Base-by-base conservation (phyloP, 441 rosid genomes). In the Brassica hybrid region DNA sequence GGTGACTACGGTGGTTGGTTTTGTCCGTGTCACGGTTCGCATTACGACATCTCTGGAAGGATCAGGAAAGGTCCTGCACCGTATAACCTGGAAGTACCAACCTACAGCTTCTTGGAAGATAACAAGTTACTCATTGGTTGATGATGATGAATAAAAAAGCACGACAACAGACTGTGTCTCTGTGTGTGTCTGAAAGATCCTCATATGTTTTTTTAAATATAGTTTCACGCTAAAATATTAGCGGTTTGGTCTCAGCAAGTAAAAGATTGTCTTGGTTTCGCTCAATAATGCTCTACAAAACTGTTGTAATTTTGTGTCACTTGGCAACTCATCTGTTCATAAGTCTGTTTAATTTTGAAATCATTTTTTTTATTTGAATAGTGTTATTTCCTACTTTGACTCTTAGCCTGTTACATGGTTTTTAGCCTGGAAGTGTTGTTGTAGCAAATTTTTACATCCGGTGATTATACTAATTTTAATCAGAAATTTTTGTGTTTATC, bases 1-100 rank as follows among this genome's bases (percentile, higher is more conserved):
- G 99, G 99, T 70, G 99, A 95, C 36, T 95, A 83, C 69, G 98
- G 98, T 0, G 99, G 98, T 16, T 95, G 99, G 99, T 95, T 95
- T 76, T 95, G 98, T 75, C 99, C 98, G 3, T 95, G 99, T 84
- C 99, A 95, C 9, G 99, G 99, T 1, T 95, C 99, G 1, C 99
- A 95, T 69, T 95, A 95, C 57, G 99, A 95, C 73, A 90, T 95
- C 73, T 95, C 99, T 32, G 98, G 97, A 63, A 88, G 99, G 85
- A 91, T 95, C 34, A 86, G 99, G 64, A 96, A 93, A 82, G 98
- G 97, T 6, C 99, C 99, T 27, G 98, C 99, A 10, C 99, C 99
- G 0, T 93, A 73, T 83, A 96, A 96, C 71, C 83, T 96, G 76
- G 99, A 96, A 87, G 98, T 96, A 69, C 99, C 99, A 19, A 90